A percentile compares a stretch with the other conserved stretches of the same genome.
Conservation (phyloP, 192 early-diverging fungal species). For the Rhizophagus clarus region DNA sequence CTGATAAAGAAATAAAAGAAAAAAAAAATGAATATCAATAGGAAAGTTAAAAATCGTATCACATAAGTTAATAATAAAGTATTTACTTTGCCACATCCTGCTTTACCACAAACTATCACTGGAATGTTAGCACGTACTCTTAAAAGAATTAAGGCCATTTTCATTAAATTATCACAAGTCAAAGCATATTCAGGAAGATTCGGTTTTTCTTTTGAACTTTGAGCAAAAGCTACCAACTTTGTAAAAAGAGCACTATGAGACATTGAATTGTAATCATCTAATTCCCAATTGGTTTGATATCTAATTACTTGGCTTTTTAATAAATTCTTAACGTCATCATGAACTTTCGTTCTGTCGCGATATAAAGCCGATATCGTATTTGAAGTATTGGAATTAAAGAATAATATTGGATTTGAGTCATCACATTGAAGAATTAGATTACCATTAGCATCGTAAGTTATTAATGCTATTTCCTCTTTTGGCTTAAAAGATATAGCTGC, state of each 20-base stretch:
- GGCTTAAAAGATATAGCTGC: not conserved
- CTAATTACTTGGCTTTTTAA: not conserved
- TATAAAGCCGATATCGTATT: not conserved
- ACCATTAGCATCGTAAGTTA: not conserved
- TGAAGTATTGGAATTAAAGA: not conserved
- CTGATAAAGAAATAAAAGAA: not conserved
- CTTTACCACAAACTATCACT: slow-evolving; percentile 19
- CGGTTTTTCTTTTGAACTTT: not conserved
- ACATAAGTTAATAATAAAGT: not conserved
- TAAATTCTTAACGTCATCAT: not conserved
- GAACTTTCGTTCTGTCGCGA: not conserved
- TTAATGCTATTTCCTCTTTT: not conserved
- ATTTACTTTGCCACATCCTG: slow-evolving; percentile 24
- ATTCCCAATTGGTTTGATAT: not conserved
- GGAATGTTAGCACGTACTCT: slow-evolving; percentile 21
- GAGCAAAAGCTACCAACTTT: slow-evolving; percentile 3
- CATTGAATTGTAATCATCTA: not conserved
- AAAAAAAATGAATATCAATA: too few species aligned
- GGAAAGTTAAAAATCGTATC: not conserved
- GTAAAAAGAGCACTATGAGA: not conserved
- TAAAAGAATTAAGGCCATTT: slow-evolving; percentile 27
- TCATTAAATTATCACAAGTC: slow-evolving; percentile 15
- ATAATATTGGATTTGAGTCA: not conserved
- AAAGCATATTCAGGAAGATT: not conserved
- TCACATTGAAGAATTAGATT: not conserved